Conservation (phyloP, 495 filamentous ascomycete species). For the Penicillium nucicola region DNA sequence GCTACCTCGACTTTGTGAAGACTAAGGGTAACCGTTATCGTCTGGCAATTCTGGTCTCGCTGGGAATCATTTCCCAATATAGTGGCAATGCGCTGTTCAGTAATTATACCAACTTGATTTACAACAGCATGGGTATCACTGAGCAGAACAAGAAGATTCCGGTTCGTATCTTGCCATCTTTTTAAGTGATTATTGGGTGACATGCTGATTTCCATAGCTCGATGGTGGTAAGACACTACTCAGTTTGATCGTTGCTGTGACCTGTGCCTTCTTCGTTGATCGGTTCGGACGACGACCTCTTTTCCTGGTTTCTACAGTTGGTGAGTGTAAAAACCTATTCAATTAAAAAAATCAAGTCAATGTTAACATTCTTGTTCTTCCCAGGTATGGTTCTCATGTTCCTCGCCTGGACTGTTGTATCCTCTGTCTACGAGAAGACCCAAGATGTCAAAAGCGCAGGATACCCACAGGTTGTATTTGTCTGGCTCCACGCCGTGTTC, state of each 20-base stretch:
- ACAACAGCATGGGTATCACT: conserved; percentile 52
- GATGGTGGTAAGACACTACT: conserved; percentile 20
- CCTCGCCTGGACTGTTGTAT: conserved; percentile 52
- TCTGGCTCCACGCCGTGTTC: conserved; percentile 54
- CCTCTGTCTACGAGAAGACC: conserved; percentile 48
- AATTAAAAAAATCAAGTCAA: neutral
- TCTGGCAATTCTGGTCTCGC: conserved; percentile 49
- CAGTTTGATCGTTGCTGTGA: conserved; percentile 47
- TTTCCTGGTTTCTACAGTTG: conserved; percentile 53
- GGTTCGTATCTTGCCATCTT: conserved; percentile 24
- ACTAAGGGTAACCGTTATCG: conserved; percentile 68
- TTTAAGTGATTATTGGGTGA: neutral
- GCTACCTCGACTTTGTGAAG: conserved; percentile 55
- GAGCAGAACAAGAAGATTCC: conserved; percentile 43
- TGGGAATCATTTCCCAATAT: conserved; percentile 60
- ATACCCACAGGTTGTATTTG: conserved; percentile 55
- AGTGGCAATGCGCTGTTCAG: conserved; percentile 63
- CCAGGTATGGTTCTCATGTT: conserved; percentile 51
- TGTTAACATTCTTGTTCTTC: neutral
- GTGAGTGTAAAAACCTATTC: neutral
- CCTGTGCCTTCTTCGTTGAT: conserved; percentile 55
- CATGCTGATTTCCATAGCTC: conserved; percentile 3
- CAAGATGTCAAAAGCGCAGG: conserved; percentile 40
- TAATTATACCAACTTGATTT: conserved; percentile 54
- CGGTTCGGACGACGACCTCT: conserved; percentile 53